These are phyloP conservation scores for Lentinula boryana DNA, from an alignment of 768 basidiomycete species.

Conservation along the genomic window DNA sequence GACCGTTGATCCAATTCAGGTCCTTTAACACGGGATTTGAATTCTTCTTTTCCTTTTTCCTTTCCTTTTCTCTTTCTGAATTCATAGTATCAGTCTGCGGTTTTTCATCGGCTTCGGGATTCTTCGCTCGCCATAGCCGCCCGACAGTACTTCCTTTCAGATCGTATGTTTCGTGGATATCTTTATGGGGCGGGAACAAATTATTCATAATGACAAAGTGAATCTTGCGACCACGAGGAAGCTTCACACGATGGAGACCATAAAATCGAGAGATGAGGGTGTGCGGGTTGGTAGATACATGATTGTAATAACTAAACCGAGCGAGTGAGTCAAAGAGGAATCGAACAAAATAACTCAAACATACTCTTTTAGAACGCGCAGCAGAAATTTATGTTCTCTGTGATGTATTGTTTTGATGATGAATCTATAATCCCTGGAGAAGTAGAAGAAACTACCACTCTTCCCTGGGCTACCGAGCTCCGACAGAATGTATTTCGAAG, in stretches of 20 bases:
- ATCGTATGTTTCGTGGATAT: constrained; percentile 97
- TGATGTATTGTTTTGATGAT: constrained; percentile 99
- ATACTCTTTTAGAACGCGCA: constrained; percentile 63
- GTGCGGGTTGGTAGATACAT: constrained; percentile 88
- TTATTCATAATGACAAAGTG: constrained; percentile 99
- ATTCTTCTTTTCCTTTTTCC: constrained; percentile 59
- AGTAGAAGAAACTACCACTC: constrained; percentile 99
- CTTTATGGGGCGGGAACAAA: constrained; percentile 94
- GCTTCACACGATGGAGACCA: constrained; percentile 94
- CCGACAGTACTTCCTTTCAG: constrained; percentile 94
- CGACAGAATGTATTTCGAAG: constrained; percentile 95
- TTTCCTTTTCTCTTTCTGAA: constrained; percentile 33
- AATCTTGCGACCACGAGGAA: constrained; percentile 90
- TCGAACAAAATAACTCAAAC: not conserved
- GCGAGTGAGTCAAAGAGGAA: not conserved
- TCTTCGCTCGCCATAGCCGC: constrained; percentile 30
- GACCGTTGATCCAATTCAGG: constrained; percentile 89
- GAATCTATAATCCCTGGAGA: constrained; percentile 96
- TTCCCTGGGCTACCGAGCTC: constrained; percentile 98
- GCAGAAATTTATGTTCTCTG: constrained; percentile 89
- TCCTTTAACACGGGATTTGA: constrained; percentile 92
- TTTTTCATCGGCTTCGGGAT: not conserved
- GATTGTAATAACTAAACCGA: constrained; percentile 55
- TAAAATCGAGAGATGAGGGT: constrained; percentile 93
- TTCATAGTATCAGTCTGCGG: not conserved